Evolutionary conservation across 192 early-diverging fungal species (phyloP), one percentile per base, ranked within the genome.

Genomic region (Gamsiella multidivaricata): DNA sequence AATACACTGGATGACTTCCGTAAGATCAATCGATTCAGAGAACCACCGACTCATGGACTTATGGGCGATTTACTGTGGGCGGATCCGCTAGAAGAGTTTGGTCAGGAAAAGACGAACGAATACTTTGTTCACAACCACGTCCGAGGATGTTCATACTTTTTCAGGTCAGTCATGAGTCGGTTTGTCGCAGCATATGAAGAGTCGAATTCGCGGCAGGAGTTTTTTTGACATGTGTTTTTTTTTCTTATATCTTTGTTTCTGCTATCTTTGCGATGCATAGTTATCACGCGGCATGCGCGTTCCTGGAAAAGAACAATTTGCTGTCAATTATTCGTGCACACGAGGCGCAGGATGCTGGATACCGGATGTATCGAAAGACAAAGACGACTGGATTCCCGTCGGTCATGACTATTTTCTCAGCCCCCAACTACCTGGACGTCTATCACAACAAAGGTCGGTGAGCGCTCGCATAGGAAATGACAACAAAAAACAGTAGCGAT

Each of bases 331-430:
- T 98, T 71, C 91, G 96, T 34, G 96, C 96, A 26, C 96, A 98
- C 78, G 96, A 98, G 81, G 96, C 96, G 28, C 96, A 97, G 75
- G 94, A 96, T 82, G 89, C 93, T 64, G 96, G 96, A 45, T 93
- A 93, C 68, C 91, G 93, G 61, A 98, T 98, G 95, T 98, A 98
- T 80, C 85, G 92, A 51, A 96, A 95, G 70, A 98, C 90, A 61
- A 87, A 88, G 65, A 88, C 95, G 14, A 96, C 94, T 3, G 94
- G 93, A 5, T 98, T 98, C 70, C 96, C 96, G 17, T 92, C 95
- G 7, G 95, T 98, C 3, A 98, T 98, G 80, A 98, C 96, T 10
- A 95, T 98, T 42, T 98, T 98, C 71, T 96, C 95, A n/a, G 96
- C 96, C 42, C 96, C 96, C 51, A 98, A 98, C 80, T 98, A 98